A percentile compares a stretch with the other conserved stretches of the same genome.
Evolutionary conservation across 352 stramenopile species (phyloP).

Genomic region (Phytophthora pini): DNA sequence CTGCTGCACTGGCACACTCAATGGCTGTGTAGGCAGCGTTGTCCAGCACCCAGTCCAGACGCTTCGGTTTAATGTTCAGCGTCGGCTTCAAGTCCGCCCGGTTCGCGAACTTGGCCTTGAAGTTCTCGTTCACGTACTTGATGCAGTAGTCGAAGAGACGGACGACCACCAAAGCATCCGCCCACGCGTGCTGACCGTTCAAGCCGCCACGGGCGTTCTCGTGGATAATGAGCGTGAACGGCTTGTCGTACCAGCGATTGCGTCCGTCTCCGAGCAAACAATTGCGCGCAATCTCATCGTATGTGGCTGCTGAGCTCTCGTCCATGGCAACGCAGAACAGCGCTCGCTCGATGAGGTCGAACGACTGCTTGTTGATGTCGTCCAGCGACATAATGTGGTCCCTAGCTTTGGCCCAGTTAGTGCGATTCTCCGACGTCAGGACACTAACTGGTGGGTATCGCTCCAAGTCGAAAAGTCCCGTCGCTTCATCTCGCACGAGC

Average conservation of each 20-base stretch:
- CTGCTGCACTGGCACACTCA: conserved; percentile 86
- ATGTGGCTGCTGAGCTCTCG: conserved; percentile 82
- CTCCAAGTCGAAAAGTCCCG: conserved; percentile 85
- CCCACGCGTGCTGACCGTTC: conserved; percentile 97
- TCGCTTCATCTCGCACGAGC: conserved; percentile 84
- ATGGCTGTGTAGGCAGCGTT: conserved; percentile 84
- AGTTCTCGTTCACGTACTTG: conserved; percentile 92
- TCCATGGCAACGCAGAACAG: conserved; percentile 94
- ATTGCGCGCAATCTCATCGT: conserved; percentile 88
- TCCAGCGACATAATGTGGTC: conserved; percentile 88
- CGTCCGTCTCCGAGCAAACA: conserved; percentile 88
- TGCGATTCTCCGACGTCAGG: conserved; percentile 95
- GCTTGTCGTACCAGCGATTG: conserved; percentile 99
- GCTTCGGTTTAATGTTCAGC: conserved; percentile 69
- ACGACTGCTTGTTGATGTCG: conserved; percentile 87
- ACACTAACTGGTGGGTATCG: conserved; percentile 92
- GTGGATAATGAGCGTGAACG: conserved; percentile 96
- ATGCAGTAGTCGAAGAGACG: conserved; percentile 95
- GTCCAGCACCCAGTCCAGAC: conserved; percentile 86
- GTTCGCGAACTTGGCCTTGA: conserved; percentile 88
- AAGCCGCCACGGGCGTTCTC: conserved; percentile 96
- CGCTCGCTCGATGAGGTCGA: conserved; percentile 93
- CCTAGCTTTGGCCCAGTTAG: conserved; percentile 93
- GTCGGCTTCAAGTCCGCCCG: conserved; percentile 73
- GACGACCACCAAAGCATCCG: conserved; percentile 96